A percentile compares a stretch with the other conserved stretches of the same genome.
Conservation (phyloP, 768 basidiomycete genomes). For the Xanthoconium stramineum region DNA sequence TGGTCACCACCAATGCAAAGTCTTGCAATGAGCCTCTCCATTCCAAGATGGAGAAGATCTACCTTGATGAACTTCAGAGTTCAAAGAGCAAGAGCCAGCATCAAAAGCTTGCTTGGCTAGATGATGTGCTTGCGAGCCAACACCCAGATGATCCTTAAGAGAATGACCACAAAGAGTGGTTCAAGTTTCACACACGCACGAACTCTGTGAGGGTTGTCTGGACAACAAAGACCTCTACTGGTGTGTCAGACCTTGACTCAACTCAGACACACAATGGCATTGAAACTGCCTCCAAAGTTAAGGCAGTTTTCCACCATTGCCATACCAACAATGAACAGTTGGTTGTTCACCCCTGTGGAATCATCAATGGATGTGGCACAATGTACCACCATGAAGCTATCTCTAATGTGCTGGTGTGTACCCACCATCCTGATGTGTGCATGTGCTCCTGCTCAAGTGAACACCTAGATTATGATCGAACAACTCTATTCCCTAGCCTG, state of each 20-base stretch:
- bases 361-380: neutral
- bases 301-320: neutral
- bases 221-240: too few relatives aligned
- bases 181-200: neutral
- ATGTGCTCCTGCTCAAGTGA: too few relatives aligned
- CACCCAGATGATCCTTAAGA: too few relatives aligned
- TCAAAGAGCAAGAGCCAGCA: neutral
- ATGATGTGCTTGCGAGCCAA: neutral
- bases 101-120: neutral
- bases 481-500: neutral
- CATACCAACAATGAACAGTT: neutral
- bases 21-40: neutral
- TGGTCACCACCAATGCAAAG: neutral
- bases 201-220: too few relatives aligned
- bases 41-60: neutral
- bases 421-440: too few relatives aligned
- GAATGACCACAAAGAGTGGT: neutral
- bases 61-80: neutral
- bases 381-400: neutral
- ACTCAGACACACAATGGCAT: too few relatives aligned
- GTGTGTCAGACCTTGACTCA: too few relatives aligned
- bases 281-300: neutral
- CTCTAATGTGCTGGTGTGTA: neutral
- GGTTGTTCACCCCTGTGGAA: neutral
- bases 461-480: neutral